phyloP scores from a whole-genome alignment of 2,329 filamentous ascomycete species.

The Clonostachys solani region DNA sequence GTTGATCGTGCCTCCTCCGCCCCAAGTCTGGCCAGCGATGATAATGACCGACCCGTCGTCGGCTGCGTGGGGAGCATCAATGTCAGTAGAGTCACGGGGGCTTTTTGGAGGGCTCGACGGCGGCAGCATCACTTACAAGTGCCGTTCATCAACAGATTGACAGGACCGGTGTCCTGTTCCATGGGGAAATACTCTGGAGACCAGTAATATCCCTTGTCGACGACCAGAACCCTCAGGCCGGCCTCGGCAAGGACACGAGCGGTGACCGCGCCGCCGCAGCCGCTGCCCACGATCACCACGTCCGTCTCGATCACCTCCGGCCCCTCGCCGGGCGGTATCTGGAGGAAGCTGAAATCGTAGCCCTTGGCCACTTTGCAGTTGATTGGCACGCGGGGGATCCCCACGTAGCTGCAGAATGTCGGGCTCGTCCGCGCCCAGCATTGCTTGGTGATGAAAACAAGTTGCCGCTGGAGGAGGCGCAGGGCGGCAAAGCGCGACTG shows the following conservation, averaged over 20 bases:
- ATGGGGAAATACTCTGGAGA: conserved; percentile 64
- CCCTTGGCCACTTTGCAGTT: not conserved
- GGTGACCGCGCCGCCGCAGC: conserved; percentile 72
- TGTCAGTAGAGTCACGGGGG: not conserved
- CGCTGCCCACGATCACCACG: conserved; percentile 73
- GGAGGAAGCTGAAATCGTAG: conserved; percentile 38
- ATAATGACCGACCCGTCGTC: conserved; percentile 49
- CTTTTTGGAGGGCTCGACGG: not conserved
- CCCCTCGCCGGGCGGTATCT: conserved; percentile 30
- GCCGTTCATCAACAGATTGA: not conserved
- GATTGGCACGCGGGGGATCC: not conserved
- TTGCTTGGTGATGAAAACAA: not conserved
- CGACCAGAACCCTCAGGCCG: conserved; percentile 65
- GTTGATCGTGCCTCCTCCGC: conserved; percentile 76
- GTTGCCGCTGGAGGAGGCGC: not conserved
- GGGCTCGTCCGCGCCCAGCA: conserved; percentile 1
- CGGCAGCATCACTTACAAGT: not conserved
- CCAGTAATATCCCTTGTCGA: conserved; percentile 72
- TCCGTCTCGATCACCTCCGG: conserved; percentile 65
- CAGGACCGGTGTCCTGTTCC: conserved; percentile 16
- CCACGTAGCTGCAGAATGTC: not conserved
- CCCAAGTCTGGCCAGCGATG: conserved; percentile 65
- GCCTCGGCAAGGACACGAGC: conserved; percentile 72
- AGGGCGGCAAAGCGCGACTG: not conserved
- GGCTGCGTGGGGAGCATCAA: not conserved